Evolutionary conservation across 352 stramenopile genomes (phyloP).

Genomic region (Thalassiosira livingstoniorum): DNA sequence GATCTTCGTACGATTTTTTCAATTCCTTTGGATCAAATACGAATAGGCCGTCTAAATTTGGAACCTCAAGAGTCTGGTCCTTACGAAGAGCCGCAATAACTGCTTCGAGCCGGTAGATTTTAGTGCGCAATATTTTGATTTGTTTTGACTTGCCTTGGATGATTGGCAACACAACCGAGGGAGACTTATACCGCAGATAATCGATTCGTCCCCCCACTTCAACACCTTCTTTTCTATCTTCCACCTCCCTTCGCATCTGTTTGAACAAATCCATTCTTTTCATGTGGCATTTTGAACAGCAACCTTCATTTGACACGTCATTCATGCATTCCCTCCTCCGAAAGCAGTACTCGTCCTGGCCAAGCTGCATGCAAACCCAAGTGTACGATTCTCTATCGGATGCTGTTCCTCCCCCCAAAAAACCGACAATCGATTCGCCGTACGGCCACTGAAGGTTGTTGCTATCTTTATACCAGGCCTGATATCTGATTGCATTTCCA

Average conservation of each 20-base stretch:
- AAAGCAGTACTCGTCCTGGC: background rate
- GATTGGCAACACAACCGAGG: background rate
- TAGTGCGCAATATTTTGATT: background rate
- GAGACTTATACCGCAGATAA: background rate
- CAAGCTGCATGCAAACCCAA: background rate
- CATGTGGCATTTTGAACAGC: background rate
- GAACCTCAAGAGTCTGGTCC: background rate
- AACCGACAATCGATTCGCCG: background rate
- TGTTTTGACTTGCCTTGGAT: background rate
- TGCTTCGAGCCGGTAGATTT: background rate
- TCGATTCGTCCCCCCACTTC: background rate
- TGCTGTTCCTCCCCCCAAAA: background rate
- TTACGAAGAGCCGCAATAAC: background rate
- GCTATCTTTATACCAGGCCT: background rate
- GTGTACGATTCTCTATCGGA: background rate
- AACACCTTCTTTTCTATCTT: background rate
- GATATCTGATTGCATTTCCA: background rate
- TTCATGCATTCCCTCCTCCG: background rate
- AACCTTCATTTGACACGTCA: background rate
- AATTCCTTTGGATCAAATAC: background rate
- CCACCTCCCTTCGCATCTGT: background rate
- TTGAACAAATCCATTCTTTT: background rate
- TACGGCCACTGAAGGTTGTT: background rate
- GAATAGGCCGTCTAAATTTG: background rate
- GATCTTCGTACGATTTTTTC: background rate